phyloP scores from a whole-genome alignment of 164 flowering plant species.

The grape (Vitis vinifera) region ASM3070453v1 NC_081821.1:9182001-9182500 shows the following conservation, averaged over 20 bases:
- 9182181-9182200: constrained; percentile 52
- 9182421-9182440: neutral
- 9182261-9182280: constrained; percentile 75
- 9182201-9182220: constrained; percentile 87
- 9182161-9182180: neutral
- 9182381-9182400: too few species aligned
- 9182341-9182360: neutral
- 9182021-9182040: too few species aligned
- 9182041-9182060: too few species aligned
- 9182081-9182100: too few species aligned
- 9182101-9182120: too few species aligned
- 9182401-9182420: too few species aligned
- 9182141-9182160: neutral
- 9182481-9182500: neutral
- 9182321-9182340: constrained; percentile 49
- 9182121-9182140: neutral
- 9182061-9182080: too few species aligned
- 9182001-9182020: neutral
- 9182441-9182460: too few species aligned
- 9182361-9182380: too few species aligned
- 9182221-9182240: constrained; percentile 82
- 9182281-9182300: constrained; percentile 87
- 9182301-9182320: constrained; percentile 88
- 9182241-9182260: constrained; percentile 81
- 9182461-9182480: neutral